A percentile compares a stretch with the other conserved stretches of the same genome.
phyloP scores from a whole-genome alignment of 2,329 filamentous ascomycete species.

The Aurifilum marmelostoma region DNA sequence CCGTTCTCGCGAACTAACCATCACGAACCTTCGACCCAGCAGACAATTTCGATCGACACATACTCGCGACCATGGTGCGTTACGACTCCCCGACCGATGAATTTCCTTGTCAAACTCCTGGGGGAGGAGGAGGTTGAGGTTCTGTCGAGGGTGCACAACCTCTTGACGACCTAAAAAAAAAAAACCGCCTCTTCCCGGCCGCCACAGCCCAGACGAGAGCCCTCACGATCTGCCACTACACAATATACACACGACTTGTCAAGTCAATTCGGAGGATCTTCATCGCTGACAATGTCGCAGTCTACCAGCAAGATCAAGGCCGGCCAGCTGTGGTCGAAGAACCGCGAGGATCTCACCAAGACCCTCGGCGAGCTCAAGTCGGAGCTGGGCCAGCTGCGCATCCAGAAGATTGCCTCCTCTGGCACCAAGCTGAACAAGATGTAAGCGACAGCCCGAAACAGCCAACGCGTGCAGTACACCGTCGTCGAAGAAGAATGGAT shows the following conservation, averaged over 20 bases:
- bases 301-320: conserved; percentile 82
- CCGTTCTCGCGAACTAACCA: conserved; percentile 25
- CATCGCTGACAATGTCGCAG: conserved; percentile 47
- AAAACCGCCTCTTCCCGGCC: background rate
- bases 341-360: conserved; percentile 97
- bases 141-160: conserved; percentile 10
- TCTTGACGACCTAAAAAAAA: conserved; percentile 10
- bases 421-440: conserved; percentile 97
- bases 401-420: conserved; percentile 97
- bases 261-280: background rate
- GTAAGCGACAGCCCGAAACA: conserved; percentile 57
- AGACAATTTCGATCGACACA: conserved; percentile 30
- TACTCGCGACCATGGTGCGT: conserved; percentile 30
- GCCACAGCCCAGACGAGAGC: conserved; percentile 14
- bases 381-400: conserved; percentile 93
- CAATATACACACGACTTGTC: conserved; percentile 19
- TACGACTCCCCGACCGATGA: conserved; percentile 21
- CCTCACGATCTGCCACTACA: conserved; percentile 31
- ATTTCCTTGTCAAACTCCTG: conserved; percentile 15
- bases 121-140: background rate
- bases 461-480: conserved; percentile 17
- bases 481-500: conserved; percentile 11
- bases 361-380: conserved; percentile 94
- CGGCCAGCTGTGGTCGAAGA: conserved; percentile 97
- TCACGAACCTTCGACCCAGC: conserved; percentile 27